A percentile compares a stretch with the other conserved stretches of the same genome.
Evolutionary conservation across 2,329 filamentous ascomycete species (phyloP).

Genomic region (Fusarium sp.): DNA sequence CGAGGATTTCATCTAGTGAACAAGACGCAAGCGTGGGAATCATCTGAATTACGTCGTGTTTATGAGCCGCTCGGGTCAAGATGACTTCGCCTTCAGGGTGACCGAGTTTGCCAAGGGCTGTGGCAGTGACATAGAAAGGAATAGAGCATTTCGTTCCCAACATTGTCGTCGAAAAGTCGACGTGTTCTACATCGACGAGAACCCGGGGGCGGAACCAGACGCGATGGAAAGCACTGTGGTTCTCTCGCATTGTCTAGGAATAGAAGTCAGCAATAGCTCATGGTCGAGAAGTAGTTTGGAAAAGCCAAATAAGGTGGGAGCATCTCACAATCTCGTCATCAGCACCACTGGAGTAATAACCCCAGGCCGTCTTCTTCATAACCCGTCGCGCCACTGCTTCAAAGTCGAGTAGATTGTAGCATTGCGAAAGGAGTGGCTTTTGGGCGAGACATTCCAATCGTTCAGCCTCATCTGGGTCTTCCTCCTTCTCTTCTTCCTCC

Average conservation of each 20-base stretch:
- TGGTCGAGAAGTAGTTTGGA: too few species aligned
- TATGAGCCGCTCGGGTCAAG: slow-evolving; percentile 83
- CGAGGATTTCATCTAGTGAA: slow-evolving; percentile 95
- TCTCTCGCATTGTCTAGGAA: slow-evolving; percentile 86
- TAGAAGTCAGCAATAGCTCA: neutral
- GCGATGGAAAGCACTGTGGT: slow-evolving; percentile 93
- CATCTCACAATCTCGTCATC: slow-evolving; percentile 24
- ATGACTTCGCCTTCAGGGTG: slow-evolving; percentile 93
- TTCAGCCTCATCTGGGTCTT: neutral
- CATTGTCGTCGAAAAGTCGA: slow-evolving; percentile 92
- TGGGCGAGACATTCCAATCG: neutral
- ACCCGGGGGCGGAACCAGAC: slow-evolving; percentile 94
- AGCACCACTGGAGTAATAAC: slow-evolving; percentile 26
- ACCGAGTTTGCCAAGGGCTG: slow-evolving; percentile 92
- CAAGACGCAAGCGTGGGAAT: slow-evolving; percentile 96
- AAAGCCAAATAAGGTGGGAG: neutral
- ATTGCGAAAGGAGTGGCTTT: slow-evolving; percentile 17
- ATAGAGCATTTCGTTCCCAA: slow-evolving; percentile 84
- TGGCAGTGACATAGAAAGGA: slow-evolving; percentile 97
- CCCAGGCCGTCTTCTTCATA: slow-evolving; percentile 21
- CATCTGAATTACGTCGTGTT: slow-evolving; percentile 95
- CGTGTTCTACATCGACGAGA: slow-evolving; percentile 86
- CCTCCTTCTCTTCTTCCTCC: neutral
- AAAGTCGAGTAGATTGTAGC: slow-evolving; percentile 16
- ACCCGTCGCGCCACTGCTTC: neutral